phyloP scores from a whole-genome alignment of 192 early-diverging fungal genomes.

The Helicostylum pulchrum region DNA sequence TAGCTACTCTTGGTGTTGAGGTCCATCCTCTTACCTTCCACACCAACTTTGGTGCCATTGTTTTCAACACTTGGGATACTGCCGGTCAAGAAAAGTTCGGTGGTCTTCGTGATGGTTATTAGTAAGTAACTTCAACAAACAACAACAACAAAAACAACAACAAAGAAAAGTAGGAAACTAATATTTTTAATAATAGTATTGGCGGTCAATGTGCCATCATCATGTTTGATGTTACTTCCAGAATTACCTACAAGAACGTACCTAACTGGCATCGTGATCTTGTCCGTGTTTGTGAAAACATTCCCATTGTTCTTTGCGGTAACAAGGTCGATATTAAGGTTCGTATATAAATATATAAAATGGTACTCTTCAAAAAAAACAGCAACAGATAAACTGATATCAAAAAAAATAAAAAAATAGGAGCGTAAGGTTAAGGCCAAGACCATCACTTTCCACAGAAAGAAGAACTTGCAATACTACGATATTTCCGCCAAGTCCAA shows the following conservation, averaged over 20 bases:
- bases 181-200: conserved; percentile 56
- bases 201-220: conserved; percentile 99
- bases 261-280: conserved; percentile 99
- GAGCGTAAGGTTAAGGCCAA: conserved; percentile 99
- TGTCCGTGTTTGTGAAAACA: conserved; percentile 99
- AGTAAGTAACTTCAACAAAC: conserved; percentile 53
- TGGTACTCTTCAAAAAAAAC: background rate
- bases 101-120: conserved; percentile 99
- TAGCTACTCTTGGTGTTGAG: conserved; percentile 99
- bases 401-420: background rate
- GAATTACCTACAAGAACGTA: conserved; percentile 99
- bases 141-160: background rate
- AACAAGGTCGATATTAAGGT: conserved; percentile 99
- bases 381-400: background rate
- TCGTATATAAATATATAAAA: background rate
- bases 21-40: conserved; percentile 97
- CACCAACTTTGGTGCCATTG: conserved; percentile 94
- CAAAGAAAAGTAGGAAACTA: background rate
- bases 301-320: conserved; percentile 99
- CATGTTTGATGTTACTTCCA: conserved; percentile 99
- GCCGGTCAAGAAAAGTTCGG: conserved; percentile 99
- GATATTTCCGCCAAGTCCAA: conserved; percentile 99
- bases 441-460: conserved; percentile 99
- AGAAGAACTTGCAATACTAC: conserved; percentile 99
- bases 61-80: conserved; percentile 99